These are phyloP conservation scores for Aspergillus jensenii DNA, from an alignment of 2,329 filamentous ascomycete species.

Conservation along the genomic window DNA sequence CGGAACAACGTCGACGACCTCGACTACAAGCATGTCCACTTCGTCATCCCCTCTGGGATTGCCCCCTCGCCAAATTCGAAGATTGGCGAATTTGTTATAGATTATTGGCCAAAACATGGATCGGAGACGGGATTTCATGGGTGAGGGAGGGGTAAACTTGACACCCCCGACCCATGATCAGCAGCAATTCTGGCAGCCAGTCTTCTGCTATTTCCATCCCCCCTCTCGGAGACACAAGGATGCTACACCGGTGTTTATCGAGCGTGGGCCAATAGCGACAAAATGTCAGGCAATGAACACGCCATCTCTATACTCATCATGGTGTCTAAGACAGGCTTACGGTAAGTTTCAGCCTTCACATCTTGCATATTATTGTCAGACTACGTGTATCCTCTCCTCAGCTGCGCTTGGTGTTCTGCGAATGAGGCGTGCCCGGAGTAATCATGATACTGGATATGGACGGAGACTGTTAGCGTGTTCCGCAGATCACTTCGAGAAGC, in stretches of 20 bases:
- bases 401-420: neutral
- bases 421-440: neutral
- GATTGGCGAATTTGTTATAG: neutral
- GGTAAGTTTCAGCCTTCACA: neutral
- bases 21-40: neutral
- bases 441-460: neutral
- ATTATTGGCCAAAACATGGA: constrained; percentile 2
- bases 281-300: constrained; percentile 8
- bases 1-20: neutral
- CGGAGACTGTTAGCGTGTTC: too few species aligned
- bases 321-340: neutral
- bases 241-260: neutral
- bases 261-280: constrained; percentile 13
- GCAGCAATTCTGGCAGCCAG: neutral
- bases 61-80: neutral
- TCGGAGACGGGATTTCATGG: neutral
- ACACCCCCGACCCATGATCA: constrained; percentile 4
- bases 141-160: constrained; percentile 9
- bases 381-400: neutral
- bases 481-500: neutral
- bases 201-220: neutral
- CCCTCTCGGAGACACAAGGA: constrained; percentile 9
- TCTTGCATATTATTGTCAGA: neutral
- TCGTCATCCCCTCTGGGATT: neutral
- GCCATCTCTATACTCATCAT: neutral